Evolutionary conservation across 164 flowering plant genomes (phyloP).

Genomic region (Vitis riparia): DNA sequence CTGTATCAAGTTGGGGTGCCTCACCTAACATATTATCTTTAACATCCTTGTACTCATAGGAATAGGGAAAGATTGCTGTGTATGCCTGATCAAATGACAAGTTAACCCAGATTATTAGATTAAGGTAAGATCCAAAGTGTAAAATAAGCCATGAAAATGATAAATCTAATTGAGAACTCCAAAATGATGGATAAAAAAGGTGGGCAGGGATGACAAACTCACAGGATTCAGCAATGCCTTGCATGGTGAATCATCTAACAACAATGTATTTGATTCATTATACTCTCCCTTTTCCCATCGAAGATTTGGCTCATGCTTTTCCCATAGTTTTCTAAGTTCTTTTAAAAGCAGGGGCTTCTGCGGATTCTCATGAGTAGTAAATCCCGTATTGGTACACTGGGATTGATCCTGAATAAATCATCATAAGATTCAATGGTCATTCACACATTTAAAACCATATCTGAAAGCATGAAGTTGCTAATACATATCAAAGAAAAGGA

Average conservation of each 20-base stretch:
- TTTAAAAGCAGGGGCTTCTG: conserved; percentile 51
- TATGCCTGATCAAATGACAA: conserved; percentile 27
- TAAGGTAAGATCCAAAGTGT: not conserved
- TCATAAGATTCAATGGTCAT: not conserved
- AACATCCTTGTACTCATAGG: conserved; percentile 29
- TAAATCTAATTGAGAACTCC: not conserved
- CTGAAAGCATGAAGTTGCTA: no score
- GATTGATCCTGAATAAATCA: conserved; percentile 40
- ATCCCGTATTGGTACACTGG: conserved; percentile 43
- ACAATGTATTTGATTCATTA: conserved; percentile 49
- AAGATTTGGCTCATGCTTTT: conserved; percentile 25
- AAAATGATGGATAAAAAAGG: not conserved
- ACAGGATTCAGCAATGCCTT: conserved; percentile 62
- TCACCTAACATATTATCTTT: conserved; percentile 51
- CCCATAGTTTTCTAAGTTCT: conserved; percentile 53
- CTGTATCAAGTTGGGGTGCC: conserved; percentile 6
- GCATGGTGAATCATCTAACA: conserved; percentile 63
- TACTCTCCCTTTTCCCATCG: conserved; percentile 42
- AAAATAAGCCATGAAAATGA: not conserved
- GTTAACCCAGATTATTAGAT: not conserved
- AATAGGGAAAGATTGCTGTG: conserved; percentile 50
- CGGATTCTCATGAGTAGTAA: conserved; percentile 38
- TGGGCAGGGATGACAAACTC: not conserved
- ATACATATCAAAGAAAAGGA: not conserved
- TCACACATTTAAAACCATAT: not conserved